Percentiles rank a stretch among this genome's conserved stretches.
phyloP scores from a whole-genome alignment of 2,329 filamentous ascomycete species.

The Fusarium begoniae region DNA sequence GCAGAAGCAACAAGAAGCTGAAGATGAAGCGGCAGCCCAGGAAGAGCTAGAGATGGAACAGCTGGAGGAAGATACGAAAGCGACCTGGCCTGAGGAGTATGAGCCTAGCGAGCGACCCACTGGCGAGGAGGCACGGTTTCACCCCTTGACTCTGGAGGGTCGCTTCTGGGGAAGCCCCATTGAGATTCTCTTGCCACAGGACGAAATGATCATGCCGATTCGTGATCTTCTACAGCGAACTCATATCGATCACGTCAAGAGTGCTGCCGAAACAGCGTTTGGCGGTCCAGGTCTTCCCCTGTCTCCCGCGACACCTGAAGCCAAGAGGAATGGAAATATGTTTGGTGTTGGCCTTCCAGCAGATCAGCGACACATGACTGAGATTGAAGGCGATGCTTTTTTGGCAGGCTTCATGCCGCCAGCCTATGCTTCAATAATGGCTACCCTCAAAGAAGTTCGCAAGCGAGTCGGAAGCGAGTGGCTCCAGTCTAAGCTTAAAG shows the following conservation, averaged over 20 bases:
- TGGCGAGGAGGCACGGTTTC: conserved; percentile 63
- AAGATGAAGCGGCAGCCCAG: conserved; percentile 47
- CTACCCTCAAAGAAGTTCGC: conserved; percentile 76
- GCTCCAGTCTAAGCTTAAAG: conserved; percentile 70
- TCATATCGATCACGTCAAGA: conserved; percentile 77
- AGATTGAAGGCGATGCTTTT: conserved; percentile 80
- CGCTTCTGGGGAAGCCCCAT: conserved; percentile 77
- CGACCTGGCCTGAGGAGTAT: conserved; percentile 45
- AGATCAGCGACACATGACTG: conserved; percentile 71
- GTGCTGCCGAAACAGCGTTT: conserved; percentile 77
- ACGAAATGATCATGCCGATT: conserved; percentile 76
- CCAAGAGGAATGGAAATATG: conserved; percentile 67
- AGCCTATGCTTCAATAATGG: conserved; percentile 73
- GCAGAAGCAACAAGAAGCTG: conserved; percentile 47
- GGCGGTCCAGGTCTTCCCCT: conserved; percentile 80
- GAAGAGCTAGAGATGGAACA: conserved; percentile 46
- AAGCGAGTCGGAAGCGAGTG: conserved; percentile 76
- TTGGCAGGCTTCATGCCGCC: conserved; percentile 75
- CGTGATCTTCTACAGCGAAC: conserved; percentile 72
- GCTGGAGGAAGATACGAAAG: conserved; percentile 38
- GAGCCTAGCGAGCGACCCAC: conserved; percentile 47
- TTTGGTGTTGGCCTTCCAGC: conserved; percentile 72
- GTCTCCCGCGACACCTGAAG: conserved; percentile 75
- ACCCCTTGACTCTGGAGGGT: conserved; percentile 79
- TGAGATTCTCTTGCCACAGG: conserved; percentile 78